These are phyloP conservation scores for Fusarium devonianum DNA, from an alignment of 2,329 filamentous ascomycete species.

Conservation along the genomic window DNA sequence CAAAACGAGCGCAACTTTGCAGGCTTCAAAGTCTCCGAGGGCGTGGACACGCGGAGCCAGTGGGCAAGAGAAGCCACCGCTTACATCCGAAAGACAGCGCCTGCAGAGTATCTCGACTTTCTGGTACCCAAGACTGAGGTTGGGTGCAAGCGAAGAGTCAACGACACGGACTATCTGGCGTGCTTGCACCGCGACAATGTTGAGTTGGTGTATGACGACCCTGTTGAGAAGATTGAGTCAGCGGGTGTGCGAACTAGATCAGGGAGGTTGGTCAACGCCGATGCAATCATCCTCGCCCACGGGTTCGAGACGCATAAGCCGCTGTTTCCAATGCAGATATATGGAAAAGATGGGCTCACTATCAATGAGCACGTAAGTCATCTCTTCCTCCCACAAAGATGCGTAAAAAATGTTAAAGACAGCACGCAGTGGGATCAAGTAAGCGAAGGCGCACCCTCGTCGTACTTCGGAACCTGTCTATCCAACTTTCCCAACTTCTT, in stretches of 20 bases:
- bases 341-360: slow-evolving; percentile 50
- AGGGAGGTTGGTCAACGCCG: slow-evolving; percentile 31
- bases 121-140: slow-evolving; percentile 45
- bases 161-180: slow-evolving; percentile 45
- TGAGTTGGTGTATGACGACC: slow-evolving; percentile 38
- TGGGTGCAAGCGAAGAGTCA: slow-evolving; percentile 48
- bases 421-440: slow-evolving; percentile 38
- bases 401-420: too few species aligned
- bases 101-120: slow-evolving; percentile 40
- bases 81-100: slow-evolving; percentile 42
- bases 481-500: slow-evolving; percentile 56
- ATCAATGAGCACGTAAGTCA: slow-evolving; percentile 51
- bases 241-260: slow-evolving; percentile 29
- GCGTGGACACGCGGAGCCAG: slow-evolving; percentile 21
- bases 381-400: rapidly evolving
- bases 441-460: slow-evolving; percentile 41
- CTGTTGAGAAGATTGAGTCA: slow-evolving; percentile 19
- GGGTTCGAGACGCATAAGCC: slow-evolving; percentile 58
- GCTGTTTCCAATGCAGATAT: slow-evolving; percentile 55
- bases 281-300: slow-evolving; percentile 55
- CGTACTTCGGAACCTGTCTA: slow-evolving; percentile 59
- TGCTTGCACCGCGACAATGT: slow-evolving; percentile 43
- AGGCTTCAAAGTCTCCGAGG: slow-evolving; percentile 30
- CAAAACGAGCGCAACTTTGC: slow-evolving; percentile 34
- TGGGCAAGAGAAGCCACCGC: slow-evolving; percentile 25